A percentile compares a stretch with the other conserved stretches of the same genome.
phyloP scores from a whole-genome alignment of 2,329 filamentous ascomycete genomes.

The Ambrosiella cleistominuta region DNA sequence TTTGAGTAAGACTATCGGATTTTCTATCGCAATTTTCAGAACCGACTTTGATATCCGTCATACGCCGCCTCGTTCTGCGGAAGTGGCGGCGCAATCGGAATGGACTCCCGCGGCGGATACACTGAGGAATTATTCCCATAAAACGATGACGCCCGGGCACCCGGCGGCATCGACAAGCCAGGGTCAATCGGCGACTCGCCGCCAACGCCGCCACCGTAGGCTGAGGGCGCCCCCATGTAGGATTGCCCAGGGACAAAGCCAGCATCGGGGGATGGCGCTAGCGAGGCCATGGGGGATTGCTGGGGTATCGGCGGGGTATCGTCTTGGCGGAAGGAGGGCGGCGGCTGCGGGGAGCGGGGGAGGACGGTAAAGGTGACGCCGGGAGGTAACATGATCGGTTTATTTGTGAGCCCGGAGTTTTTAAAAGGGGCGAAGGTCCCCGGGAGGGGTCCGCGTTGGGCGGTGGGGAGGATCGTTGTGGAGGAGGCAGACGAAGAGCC shows the following conservation, averaged over 20 bases:
- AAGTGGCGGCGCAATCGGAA: slow-evolving; percentile 4
- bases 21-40: not conserved
- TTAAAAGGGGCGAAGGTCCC: slow-evolving; percentile 11
- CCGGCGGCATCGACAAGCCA: not conserved
- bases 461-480: not conserved
- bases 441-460: slow-evolving; percentile 7
- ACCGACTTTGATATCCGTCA: not conserved
- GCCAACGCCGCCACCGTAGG: not conserved
- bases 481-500: not conserved
- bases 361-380: slow-evolving; percentile 2
- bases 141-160: not conserved
- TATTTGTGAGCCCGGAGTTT: slow-evolving; percentile 2
- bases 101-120: slow-evolving; percentile 1
- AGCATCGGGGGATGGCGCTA: not conserved
- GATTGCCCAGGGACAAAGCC: not conserved
- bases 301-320: not conserved
- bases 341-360: not conserved
- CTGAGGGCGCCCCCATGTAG: not conserved
- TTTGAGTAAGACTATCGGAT: not conserved
- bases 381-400: slow-evolving; percentile 12
- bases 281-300: not conserved
- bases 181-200: slow-evolving; percentile 5
- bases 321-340: not conserved
- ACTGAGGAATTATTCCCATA: not conserved
- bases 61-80: not conserved